phyloP scores from a whole-genome alignment of 1,284 basidiomycete genomes.

The Apiotrichum gracile region DNA sequence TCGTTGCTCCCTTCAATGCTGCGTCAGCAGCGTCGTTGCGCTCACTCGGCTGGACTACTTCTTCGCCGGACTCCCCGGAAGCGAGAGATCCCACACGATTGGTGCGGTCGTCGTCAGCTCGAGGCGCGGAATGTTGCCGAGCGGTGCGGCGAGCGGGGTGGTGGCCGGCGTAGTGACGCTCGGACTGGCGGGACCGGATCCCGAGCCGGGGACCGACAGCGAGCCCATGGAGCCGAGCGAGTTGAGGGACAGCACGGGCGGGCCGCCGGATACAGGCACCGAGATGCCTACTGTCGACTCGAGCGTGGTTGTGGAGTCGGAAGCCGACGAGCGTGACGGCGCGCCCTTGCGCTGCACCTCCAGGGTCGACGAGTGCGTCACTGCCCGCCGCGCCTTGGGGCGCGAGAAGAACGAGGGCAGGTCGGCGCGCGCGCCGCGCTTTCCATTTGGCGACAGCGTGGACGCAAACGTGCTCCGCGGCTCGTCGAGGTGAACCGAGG shows the following conservation, averaged over 20 bases:
- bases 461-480: not conserved
- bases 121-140: constrained; percentile 15
- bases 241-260: not conserved
- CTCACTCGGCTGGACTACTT: not conserved
- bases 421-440: constrained; percentile 7
- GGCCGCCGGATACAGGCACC: not conserved
- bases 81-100: constrained; percentile 21
- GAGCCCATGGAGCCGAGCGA: no score
- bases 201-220: not conserved
- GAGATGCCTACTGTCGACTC: not conserved
- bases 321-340: constrained; percentile 1
- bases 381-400: constrained; percentile 6
- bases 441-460: constrained; percentile 4
- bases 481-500: not conserved
- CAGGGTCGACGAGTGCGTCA: not conserved
- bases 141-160: not conserved
- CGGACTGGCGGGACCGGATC: not conserved
- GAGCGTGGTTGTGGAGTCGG: not conserved
- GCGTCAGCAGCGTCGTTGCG: no score
- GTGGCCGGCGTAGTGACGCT: not conserved
- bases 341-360: not conserved
- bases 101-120: constrained; percentile 23
- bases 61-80: not conserved
- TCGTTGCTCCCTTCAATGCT: no score
- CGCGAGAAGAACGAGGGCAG: constrained; percentile 7